Percentiles rank a stretch among this genome's conserved stretches.
Conservation (phyloP, 164 flowering plant genomes). For the Vitis riparia region DNA sequence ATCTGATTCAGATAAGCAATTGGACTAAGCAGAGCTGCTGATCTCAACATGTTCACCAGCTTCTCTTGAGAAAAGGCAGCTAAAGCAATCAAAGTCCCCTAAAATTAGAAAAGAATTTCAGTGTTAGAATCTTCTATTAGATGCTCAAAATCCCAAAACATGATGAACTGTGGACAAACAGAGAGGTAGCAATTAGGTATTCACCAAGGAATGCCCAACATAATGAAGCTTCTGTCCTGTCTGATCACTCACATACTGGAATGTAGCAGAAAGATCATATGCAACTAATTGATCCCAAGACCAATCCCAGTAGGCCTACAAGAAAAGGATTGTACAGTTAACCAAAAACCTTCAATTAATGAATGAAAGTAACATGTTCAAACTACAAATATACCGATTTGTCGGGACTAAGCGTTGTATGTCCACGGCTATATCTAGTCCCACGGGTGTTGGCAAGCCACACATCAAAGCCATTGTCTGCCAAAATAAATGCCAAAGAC, state of each 20-base stretch:
- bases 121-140: background rate
- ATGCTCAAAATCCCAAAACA: background rate
- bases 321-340: background rate
- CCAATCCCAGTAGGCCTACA: slow-evolving; percentile 87
- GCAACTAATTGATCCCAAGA: slow-evolving; percentile 79
- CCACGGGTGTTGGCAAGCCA: slow-evolving; percentile 83
- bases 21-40: slow-evolving; percentile 78
- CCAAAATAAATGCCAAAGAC: slow-evolving; percentile 64
- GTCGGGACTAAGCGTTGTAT: slow-evolving; percentile 47
- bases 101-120: background rate
- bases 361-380: background rate
- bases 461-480: slow-evolving; percentile 75
- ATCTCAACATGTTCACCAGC: slow-evolving; percentile 45
- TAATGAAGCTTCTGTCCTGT: slow-evolving; percentile 70
- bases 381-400: slow-evolving; percentile 30
- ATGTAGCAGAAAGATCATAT: slow-evolving; percentile 66
- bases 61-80: slow-evolving; percentile 58
- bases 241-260: slow-evolving; percentile 51
- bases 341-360: background rate
- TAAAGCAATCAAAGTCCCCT: slow-evolving; percentile 81
- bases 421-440: slow-evolving; percentile 62
- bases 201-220: slow-evolving; percentile 85
- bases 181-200: no score
- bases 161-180: background rate
- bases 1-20: slow-evolving; percentile 67